Conservation (phyloP, 2,329 filamentous ascomycete species). For the Clonostachys chloroleuca region DNA sequence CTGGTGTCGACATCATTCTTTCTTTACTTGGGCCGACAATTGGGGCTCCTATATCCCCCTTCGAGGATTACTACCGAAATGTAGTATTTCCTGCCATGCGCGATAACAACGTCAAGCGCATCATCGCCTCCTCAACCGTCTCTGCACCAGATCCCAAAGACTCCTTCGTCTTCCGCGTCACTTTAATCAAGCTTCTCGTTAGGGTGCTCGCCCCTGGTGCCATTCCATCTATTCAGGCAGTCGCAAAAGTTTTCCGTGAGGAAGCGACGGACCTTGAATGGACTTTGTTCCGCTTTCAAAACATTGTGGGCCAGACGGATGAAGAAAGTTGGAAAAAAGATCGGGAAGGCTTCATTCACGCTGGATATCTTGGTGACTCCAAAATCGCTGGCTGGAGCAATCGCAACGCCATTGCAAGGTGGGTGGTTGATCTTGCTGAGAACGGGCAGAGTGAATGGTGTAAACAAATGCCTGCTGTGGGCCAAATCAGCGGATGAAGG, state of each 20-base stretch:
- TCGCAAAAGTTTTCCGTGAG: constrained; percentile 11
- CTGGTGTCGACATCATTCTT: too few relatives aligned
- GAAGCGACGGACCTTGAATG: constrained; percentile 15
- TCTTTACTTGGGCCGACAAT: too few relatives aligned
- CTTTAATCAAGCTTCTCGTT: constrained; percentile 2
- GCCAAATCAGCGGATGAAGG: too few relatives aligned
- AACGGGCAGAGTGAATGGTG: constrained; percentile 6
- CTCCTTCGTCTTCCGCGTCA: constrained; percentile 2
- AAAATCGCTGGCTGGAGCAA: constrained; percentile 6
- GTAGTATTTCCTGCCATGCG: constrained; percentile 10
- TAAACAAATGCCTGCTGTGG: constrained; percentile 13
- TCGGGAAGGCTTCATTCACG: constrained; percentile 12
- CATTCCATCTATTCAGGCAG: constrained; percentile 7
- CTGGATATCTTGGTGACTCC: constrained; percentile 10
- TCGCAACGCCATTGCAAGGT: constrained; percentile 13
- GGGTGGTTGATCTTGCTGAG: constrained; percentile 12
- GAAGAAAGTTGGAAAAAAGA: constrained; percentile 16
- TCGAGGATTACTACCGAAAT: too few relatives aligned
- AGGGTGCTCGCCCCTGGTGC: neutral
- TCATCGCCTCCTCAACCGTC: constrained; percentile 24
- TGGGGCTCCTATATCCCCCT: too few relatives aligned
- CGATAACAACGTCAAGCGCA: constrained; percentile 18
- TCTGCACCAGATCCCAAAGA: constrained; percentile 18
- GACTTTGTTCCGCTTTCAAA: constrained; percentile 16
- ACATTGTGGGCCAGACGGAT: constrained; percentile 15